Base-by-base conservation (phyloP, 2,329 filamentous ascomycete species). In the Penicillium janthinellum region DNA sequence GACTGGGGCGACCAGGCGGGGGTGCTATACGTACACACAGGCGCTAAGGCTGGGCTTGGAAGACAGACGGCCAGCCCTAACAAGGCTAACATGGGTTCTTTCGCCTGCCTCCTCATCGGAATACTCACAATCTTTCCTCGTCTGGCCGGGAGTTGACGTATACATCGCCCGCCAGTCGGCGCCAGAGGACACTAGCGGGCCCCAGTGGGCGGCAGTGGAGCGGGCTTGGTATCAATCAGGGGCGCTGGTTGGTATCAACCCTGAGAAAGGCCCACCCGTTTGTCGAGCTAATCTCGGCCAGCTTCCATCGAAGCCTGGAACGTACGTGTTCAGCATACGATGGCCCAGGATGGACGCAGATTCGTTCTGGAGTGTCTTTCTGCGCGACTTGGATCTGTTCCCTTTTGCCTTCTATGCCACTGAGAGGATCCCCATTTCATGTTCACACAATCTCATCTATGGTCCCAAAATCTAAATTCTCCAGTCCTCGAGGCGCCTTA, bases 11-110 rank as follows among this genome's bases (percentile, higher is more conserved):
- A 37, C 35, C 44, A 47, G 44, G 44, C 44, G 44, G 41, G 39
- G 42, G 44, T 42, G 55, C 56, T 42, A 54, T 58, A 58, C 56
- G 56, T 58, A 58, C 35, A 31, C 50, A 31, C 56, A 53, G 56
- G 56, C 56, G 56, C 56, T 58, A 58, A 58, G 12, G 34, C 35
- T 38, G 49, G 49, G 25, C 20, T 20, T n/a, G 5, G 20, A 52
- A 14, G 20, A 22, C 22, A 14, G 34, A 39, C 22, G 15, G 49
- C 37, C 49, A 49, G 28, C 47, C 47, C 47, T 20, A 35, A 35
- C 11, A 49, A 35, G 22, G 14, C 22, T 35, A 35, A 49, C 12
- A 49, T 49, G 44, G 14, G 38, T 7, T 41, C 17, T 11, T 45
- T 47, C 22, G 12, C 4, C 44, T 31, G 37, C 37, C 11, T 11